Evolutionary conservation across 2,329 filamentous ascomycete species (phyloP).

Genomic region (Aspergillus puulaauensis): DNA sequence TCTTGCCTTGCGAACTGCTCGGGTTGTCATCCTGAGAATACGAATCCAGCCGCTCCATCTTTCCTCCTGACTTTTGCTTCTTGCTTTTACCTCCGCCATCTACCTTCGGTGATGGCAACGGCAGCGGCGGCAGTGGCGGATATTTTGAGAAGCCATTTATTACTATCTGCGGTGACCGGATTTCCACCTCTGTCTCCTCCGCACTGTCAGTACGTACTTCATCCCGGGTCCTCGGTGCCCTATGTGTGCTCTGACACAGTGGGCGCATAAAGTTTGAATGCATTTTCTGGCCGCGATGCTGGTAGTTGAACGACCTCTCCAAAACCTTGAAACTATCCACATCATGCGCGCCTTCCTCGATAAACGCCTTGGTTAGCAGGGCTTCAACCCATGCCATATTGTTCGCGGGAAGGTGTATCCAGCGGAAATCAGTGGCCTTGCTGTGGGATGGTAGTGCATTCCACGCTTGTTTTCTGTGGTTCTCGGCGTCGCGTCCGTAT

Average conservation of each 20-base stretch:
- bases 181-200: conserved; percentile 20
- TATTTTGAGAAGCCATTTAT: conserved; percentile 21
- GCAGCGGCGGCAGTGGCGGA: conserved; percentile 10
- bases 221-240: conserved; percentile 27
- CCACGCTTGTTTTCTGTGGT: conserved; percentile 47
- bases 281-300: conserved; percentile 58
- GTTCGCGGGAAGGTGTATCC: conserved; percentile 56
- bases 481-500: conserved; percentile 51
- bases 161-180: conserved; percentile 16
- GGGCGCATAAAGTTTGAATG: conserved; percentile 65
- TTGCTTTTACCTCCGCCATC: conserved; percentile 14
- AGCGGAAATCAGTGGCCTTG: conserved; percentile 51
- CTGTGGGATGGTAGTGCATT: conserved; percentile 48
- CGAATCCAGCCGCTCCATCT: conserved; percentile 26
- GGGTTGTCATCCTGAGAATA: conserved; percentile 26
- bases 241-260: conserved; percentile 53
- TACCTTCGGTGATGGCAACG: conserved; percentile 5
- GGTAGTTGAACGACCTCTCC: conserved; percentile 61
- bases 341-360: conserved; percentile 62
- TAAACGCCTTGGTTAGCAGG: conserved; percentile 63
- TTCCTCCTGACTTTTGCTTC: conserved; percentile 30
- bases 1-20: conserved; percentile 25
- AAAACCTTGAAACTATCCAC: conserved; percentile 64
- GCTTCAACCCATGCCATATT: conserved; percentile 62
- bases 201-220: conserved; percentile 28